Conservation (phyloP, 2,329 filamentous ascomycete genomes). For the Microcyclospora tardicrescens region DNA sequence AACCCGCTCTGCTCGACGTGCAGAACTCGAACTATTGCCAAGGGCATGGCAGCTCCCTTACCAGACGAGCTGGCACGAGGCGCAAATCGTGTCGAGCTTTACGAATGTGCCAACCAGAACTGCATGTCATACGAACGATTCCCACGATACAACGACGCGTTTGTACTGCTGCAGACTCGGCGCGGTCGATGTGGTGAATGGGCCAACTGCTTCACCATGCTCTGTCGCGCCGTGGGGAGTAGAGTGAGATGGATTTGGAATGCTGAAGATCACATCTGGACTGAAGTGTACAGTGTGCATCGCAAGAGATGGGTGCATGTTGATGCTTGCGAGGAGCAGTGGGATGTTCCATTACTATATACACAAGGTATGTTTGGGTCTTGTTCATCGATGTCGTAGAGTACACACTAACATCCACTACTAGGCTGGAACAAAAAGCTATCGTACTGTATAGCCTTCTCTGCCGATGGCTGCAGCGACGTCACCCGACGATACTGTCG, state of each 20-base stretch:
- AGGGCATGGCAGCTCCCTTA: slow-evolving; percentile 71
- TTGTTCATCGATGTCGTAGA: too few relatives aligned
- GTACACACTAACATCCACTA: slow-evolving; percentile 8
- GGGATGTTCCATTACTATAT: slow-evolving; percentile 88
- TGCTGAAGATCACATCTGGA: slow-evolving; percentile 94
- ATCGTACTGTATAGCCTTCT: slow-evolving; percentile 94
- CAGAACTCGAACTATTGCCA: slow-evolving; percentile 65
- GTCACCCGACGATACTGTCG: slow-evolving; percentile 58
- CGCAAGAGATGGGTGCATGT: slow-evolving; percentile 93
- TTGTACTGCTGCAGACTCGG: slow-evolving; percentile 75
- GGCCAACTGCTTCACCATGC: slow-evolving; percentile 98
- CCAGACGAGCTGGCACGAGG: slow-evolving; percentile 83
- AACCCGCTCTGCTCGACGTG: slow-evolving; percentile 80
- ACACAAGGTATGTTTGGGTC: slow-evolving; percentile 51
- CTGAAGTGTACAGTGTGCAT: slow-evolving; percentile 90
- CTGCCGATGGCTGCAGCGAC: slow-evolving; percentile 65
- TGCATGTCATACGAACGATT: slow-evolving; percentile 80
- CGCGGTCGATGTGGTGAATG: slow-evolving; percentile 85
- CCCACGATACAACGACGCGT: slow-evolving; percentile 88
- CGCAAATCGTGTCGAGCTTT: slow-evolving; percentile 77
- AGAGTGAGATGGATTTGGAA: slow-evolving; percentile 98
- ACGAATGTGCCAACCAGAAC: slow-evolving; percentile 63
- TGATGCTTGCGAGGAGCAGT: slow-evolving; percentile 84
- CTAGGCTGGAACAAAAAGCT: slow-evolving; percentile 86
- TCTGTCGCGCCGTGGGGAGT: slow-evolving; percentile 82